Evolutionary conservation across 805 yeast species (phyloP).

Genomic region (Clavispora santaluciae): DNA sequence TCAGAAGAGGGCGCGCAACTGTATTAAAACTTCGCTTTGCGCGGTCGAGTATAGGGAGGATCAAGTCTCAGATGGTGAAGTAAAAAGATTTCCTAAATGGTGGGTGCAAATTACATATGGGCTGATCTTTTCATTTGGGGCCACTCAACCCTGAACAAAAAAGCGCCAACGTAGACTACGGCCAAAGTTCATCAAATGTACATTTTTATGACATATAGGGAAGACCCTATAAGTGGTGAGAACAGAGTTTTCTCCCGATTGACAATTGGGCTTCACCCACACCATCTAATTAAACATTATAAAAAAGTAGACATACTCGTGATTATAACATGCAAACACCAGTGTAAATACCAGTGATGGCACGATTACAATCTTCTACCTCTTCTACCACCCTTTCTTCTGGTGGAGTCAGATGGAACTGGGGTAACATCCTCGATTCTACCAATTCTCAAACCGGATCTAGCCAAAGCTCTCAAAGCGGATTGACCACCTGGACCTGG

Average conservation of each 20-base stretch:
- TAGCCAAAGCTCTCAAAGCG: constrained; percentile 97
- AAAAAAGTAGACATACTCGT: constrained; percentile 2
- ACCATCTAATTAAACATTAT: constrained; percentile 9
- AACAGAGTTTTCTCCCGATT: background rate
- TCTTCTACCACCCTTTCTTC: constrained; percentile 99
- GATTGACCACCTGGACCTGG: constrained; percentile 99
- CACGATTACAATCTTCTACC: constrained; percentile 90
- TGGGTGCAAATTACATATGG: background rate
- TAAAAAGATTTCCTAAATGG: too few relatives aligned
- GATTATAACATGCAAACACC: constrained; percentile 2
- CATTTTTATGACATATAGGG: constrained; percentile 18
- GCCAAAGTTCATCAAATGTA: constrained; percentile 8
- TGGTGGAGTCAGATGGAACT: constrained; percentile 99
- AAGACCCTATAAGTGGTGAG: constrained; percentile 1
- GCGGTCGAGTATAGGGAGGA: too few relatives aligned
- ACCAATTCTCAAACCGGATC: constrained; percentile 99
- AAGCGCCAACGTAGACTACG: background rate
- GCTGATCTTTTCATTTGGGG: background rate
- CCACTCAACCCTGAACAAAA: too few relatives aligned
- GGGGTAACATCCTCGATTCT: constrained; percentile 99
- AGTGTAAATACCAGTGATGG: constrained; percentile 6
- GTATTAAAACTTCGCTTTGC: too few relatives aligned
- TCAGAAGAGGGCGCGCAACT: background rate
- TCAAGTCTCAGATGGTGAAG: too few relatives aligned
- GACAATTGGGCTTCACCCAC: constrained; percentile 1